Evolutionary conservation across 495 filamentous ascomycete species (phyloP).

Genomic region (Trichoderma asperelloides): DNA sequence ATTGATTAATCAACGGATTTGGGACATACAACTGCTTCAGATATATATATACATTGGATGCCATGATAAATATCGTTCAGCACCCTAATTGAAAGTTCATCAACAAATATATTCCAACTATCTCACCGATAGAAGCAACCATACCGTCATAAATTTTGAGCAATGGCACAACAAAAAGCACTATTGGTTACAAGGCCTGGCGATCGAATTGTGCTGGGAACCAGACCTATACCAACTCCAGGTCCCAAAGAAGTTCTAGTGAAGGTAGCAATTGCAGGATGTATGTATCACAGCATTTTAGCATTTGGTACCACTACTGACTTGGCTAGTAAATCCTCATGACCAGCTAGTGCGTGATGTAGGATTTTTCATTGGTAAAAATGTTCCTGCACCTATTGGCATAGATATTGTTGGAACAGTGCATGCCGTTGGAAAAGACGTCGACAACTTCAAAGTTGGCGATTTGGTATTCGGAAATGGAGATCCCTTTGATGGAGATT

Average conservation of each 20-base stretch:
- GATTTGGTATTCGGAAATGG: not conserved
- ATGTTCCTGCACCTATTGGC: not conserved
- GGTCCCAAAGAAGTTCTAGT: not conserved
- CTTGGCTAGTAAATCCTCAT: not conserved
- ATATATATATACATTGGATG: not conserved
- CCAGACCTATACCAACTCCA: not conserved
- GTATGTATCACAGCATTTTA: not conserved
- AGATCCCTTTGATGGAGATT: not conserved
- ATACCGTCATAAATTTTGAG: not conserved
- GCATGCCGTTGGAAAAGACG: not conserved
- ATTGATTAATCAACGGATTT: not conserved
- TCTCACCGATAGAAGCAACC: no score
- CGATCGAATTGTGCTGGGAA: not conserved
- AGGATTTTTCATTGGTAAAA: not conserved
- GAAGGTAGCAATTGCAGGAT: not conserved
- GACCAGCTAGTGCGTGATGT: not conserved
- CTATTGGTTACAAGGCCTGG: not conserved
- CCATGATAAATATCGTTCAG: not conserved
- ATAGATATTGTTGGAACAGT: not conserved
- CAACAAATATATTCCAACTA: not conserved
- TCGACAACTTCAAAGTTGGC: not conserved
- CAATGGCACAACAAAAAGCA: not conserved
- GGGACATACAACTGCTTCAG: not conserved
- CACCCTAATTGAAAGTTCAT: not conserved
- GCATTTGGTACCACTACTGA: not conserved